These are phyloP conservation scores for Chlamydomonas eustigma DNA, from an alignment of 139 green algal species.

Conservation along the genomic window DNA sequence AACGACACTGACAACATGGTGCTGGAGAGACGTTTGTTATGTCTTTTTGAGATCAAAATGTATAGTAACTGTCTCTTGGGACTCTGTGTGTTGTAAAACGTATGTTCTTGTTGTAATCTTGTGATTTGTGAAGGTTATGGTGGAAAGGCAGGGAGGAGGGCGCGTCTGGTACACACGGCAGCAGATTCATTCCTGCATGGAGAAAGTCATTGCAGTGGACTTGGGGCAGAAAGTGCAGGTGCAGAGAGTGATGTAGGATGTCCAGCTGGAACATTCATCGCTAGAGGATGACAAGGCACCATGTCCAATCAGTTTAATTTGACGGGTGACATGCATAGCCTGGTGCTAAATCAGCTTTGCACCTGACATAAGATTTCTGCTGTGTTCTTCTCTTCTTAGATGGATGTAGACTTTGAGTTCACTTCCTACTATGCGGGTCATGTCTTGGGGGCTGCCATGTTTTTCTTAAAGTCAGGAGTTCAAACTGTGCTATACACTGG, in stretches of 20 bases:
- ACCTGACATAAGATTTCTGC: too few relatives aligned
- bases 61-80: too few relatives aligned
- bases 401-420: slow-evolving; percentile 29
- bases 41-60: too few relatives aligned
- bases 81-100: too few relatives aligned
- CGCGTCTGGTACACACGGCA: slow-evolving; percentile 35
- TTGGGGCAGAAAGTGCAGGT: slow-evolving; percentile 8
- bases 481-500: slow-evolving; percentile 42
- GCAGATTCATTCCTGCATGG: slow-evolving; percentile 38
- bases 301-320: neutral
- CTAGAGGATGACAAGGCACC: neutral
- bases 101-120: too few relatives aligned
- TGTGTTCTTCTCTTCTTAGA: neutral
- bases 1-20: too few relatives aligned
- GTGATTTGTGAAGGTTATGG: slow-evolving; percentile 22
- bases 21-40: too few relatives aligned
- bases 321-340: too few relatives aligned
- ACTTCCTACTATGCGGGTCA: slow-evolving; percentile 63
- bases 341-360: too few relatives aligned
- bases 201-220: slow-evolving; percentile 23
- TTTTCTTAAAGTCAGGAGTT: slow-evolving; percentile 35
- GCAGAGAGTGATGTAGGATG: too few relatives aligned
- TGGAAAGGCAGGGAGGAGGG: slow-evolving; percentile 20
- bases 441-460: slow-evolving; percentile 67
- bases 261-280: neutral